Conservation (phyloP, 306 rosid species). For the Sicyos baderoa region DNA sequence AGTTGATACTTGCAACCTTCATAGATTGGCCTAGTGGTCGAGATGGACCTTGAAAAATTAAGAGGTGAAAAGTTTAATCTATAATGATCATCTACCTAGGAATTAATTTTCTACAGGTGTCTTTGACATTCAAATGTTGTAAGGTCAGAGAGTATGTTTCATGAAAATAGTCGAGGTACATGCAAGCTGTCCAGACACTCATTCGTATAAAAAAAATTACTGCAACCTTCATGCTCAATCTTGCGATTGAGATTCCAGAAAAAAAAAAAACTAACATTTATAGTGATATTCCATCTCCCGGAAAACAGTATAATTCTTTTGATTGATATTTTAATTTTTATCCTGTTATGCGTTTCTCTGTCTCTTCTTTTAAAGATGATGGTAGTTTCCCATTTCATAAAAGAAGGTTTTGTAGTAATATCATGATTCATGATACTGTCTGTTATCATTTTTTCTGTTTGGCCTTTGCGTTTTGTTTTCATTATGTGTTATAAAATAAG, state of each 20-base stretch:
- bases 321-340: not conserved
- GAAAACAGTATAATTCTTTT: not conserved
- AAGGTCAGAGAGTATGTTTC: not conserved
- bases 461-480: not conserved
- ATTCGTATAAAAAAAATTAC: no score
- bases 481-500: not conserved
- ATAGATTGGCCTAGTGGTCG: no score
- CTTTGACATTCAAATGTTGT: no score
- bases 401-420: not conserved
- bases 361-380: not conserved
- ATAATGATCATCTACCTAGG: no score
- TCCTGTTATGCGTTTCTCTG: not conserved
- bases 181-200: no score
- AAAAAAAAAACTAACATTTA: not conserved
- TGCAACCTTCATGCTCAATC: not conserved
- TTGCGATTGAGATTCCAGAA: not conserved
- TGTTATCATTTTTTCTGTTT: not conserved
- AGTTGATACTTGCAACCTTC: not conserved
- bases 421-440: constrained; percentile 4
- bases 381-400: no score
- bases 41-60: no score
- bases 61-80: no score
- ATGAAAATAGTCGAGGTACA: no score
- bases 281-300: not conserved
- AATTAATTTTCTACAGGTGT: no score